Conservation (phyloP, 2,329 filamentous ascomycete genomes). For the Neofusicoccum kwambonambiense region DNA sequence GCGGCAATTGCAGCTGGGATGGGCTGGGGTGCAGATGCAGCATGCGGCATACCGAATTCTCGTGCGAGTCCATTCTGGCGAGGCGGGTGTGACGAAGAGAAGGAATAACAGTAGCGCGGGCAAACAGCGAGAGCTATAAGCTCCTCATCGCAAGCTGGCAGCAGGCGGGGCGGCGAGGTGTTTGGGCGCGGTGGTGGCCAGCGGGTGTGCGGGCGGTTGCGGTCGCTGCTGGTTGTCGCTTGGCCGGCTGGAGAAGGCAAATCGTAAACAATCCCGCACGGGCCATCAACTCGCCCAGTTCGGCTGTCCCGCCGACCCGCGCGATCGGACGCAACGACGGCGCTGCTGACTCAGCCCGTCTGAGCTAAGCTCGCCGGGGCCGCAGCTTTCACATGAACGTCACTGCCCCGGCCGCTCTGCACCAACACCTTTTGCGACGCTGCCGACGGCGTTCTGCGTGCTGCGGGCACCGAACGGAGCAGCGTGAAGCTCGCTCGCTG, state of each 20-base stretch:
- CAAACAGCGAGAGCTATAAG: constrained; percentile 13
- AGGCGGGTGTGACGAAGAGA: constrained; percentile 10
- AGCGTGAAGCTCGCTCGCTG: constrained; percentile 7
- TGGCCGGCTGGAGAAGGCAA: background rate
- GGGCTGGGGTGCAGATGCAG: background rate
- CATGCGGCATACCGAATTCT: constrained; percentile 12
- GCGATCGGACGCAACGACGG: background rate
- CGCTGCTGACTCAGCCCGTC: background rate
- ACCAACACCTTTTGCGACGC: background rate
- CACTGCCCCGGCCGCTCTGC: background rate
- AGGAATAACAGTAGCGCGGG: constrained; percentile 13
- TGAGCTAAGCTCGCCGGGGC: background rate
- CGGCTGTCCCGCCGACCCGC: background rate
- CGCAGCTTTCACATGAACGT: constrained; percentile 14
- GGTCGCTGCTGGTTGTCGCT: background rate
- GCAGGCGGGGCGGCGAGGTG: background rate
- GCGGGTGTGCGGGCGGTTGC: background rate
- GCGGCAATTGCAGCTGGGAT: background rate
- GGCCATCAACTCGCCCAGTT: background rate
- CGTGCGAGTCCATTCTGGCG: constrained; percentile 15
- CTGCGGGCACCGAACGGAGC: constrained; percentile 9
- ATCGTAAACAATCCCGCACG: background rate
- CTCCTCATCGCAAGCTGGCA: constrained; percentile 14
- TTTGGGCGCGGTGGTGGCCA: background rate
- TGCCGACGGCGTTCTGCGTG: constrained; percentile 8